Evolutionary conservation across 331 rosid genomes (phyloP).

Genomic region (Ulmus americana): DNA sequence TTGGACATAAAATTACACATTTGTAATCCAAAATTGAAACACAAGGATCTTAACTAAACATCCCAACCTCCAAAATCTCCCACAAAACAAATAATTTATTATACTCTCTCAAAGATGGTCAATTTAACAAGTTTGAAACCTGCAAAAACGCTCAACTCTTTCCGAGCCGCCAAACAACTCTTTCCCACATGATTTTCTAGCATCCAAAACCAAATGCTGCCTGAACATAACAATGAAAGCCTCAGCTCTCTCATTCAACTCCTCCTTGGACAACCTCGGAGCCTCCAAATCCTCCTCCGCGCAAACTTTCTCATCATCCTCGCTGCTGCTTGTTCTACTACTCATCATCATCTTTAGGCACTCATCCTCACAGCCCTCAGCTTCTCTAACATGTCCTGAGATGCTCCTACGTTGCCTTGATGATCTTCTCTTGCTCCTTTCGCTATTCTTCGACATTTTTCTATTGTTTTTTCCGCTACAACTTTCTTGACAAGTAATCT

Average conservation of each 20-base stretch:
- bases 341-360: neutral
- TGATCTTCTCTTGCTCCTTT: constrained; percentile 17
- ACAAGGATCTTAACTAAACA: constrained; percentile 12
- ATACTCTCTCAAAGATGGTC: neutral
- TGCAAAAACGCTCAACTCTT: constrained; percentile 27
- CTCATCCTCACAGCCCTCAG: neutral
- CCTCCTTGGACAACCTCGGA: constrained; percentile 62
- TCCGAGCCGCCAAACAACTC: neutral
- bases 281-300: constrained; percentile 35
- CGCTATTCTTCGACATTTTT: constrained; percentile 25
- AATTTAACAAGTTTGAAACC: constrained; percentile 20
- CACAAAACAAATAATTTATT: constrained; percentile 1
- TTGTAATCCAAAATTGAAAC: constrained; percentile 5
- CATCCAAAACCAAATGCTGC: constrained; percentile 75
- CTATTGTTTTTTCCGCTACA: constrained; percentile 1
- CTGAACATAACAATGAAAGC: constrained; percentile 87
- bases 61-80: constrained; percentile 24
- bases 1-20: constrained; percentile 13
- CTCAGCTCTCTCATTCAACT: constrained; percentile 79
- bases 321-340: neutral
- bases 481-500: too few relatives aligned
- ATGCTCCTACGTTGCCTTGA: neutral
- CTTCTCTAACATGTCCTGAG: constrained; percentile 31
- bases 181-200: constrained; percentile 28
- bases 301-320: constrained; percentile 5